Percentiles rank a stretch among this genome's conserved stretches.
Evolutionary conservation across 495 filamentous ascomycete genomes (phyloP).

Genomic region (Daldinia decipiens): DNA sequence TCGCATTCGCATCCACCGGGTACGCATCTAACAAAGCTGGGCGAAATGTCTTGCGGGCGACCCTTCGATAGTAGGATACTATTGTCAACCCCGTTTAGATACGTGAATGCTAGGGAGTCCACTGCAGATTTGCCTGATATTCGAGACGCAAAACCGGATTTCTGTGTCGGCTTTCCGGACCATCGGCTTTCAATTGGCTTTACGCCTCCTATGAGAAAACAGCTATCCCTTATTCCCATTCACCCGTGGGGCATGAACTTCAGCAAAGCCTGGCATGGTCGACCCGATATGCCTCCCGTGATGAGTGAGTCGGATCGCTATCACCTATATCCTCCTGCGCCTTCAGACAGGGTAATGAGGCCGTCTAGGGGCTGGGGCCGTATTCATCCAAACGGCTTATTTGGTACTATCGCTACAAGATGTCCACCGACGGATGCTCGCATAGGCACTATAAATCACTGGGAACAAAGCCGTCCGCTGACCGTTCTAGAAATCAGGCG

Average conservation of each 20-base stretch:
- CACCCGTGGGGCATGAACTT: constrained; percentile 61
- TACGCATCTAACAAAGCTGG: constrained; percentile 54
- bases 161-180: constrained; percentile 70
- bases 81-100: constrained; percentile 65
- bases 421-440: constrained; percentile 58
- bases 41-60: constrained; percentile 68
- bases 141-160: constrained; percentile 61
- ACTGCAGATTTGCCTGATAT: constrained; percentile 69
- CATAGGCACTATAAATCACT: constrained; percentile 65
- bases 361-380: constrained; percentile 61
- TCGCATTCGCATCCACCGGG: constrained; percentile 69
- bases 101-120: constrained; percentile 58
- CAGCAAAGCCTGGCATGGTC: constrained; percentile 51
- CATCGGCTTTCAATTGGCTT: constrained; percentile 60
- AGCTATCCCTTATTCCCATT: constrained; percentile 55
- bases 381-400: constrained; percentile 59
- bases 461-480: constrained; percentile 64
- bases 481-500: constrained; percentile 71
- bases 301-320: constrained; percentile 52
- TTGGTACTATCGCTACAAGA: constrained; percentile 67
- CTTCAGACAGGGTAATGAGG: constrained; percentile 14
- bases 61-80: constrained; percentile 64
- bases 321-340: constrained; percentile 43
- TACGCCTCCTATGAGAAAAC: constrained; percentile 46
- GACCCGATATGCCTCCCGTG: constrained; percentile 46